Percentiles rank a stretch among this genome's conserved stretches.
These are phyloP conservation scores for Corallochytrium limacisporum DNA, from an alignment of 78 protist genomes.

Conservation along the genomic window DNA sequence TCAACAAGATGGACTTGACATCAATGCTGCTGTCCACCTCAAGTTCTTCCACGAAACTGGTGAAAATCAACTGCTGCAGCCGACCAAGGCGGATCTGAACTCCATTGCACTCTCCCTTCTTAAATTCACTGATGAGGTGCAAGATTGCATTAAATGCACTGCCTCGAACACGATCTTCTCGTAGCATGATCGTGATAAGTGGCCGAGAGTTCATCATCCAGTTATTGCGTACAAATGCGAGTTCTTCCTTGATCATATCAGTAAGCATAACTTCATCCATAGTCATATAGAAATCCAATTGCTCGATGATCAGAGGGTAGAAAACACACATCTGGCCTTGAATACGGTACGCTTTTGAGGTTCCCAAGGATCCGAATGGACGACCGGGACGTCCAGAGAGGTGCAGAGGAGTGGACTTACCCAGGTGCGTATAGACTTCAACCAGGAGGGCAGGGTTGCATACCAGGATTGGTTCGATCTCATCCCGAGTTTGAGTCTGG, in stretches of 20 bases:
- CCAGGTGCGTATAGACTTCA: neutral
- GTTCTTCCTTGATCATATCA: neutral
- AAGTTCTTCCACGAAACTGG: neutral
- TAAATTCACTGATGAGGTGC: neutral
- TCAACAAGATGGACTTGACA: neutral
- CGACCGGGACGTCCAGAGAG: slow-evolving; percentile 12
- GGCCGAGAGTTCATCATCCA: slow-evolving; percentile 8
- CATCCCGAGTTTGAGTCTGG: neutral
- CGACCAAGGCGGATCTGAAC: neutral
- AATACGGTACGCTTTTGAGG: neutral
- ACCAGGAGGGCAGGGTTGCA: slow-evolving; percentile 1
- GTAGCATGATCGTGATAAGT: neutral
- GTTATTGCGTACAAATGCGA: neutral
- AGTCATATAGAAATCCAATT: slow-evolving; percentile 10
- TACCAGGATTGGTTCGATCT: slow-evolving; percentile 2
- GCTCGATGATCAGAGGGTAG: slow-evolving; percentile 11
- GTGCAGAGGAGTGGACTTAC: neutral
- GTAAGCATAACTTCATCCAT: neutral
- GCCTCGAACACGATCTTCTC: neutral
- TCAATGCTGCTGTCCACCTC: neutral
- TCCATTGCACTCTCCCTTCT: neutral
- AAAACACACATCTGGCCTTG: neutral
- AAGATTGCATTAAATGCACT: neutral
- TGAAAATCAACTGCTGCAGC: slow-evolving; percentile 8
- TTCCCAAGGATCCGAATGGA: slow-evolving; percentile 2